Base-by-base conservation (phyloP, 345 rosid species). In the Brassica carinata region DNA sequence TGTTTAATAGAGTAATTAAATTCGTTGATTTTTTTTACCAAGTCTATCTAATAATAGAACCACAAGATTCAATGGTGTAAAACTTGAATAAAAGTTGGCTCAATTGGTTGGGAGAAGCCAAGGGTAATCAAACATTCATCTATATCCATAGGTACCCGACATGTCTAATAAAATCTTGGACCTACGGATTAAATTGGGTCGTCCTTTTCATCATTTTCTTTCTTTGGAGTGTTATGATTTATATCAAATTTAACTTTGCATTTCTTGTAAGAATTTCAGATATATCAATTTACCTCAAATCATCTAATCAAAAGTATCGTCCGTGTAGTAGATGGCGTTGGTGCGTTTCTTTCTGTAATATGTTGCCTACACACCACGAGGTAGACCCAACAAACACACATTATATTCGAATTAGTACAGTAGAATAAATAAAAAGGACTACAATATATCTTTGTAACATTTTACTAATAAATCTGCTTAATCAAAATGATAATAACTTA, bases 171-270 rank as follows among this genome's bases (percentile, higher is more conserved):
- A 81, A 76, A 77, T 4, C 72, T 76, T 71, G 84, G 81, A 76
- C 84, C 81, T 81, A 81, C 81, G 63, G 57, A 70, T 81, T 81
- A 45, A 71, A 58, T 38, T 66, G 81, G 77, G 74, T 76, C 77
- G 77, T 76, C 80, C 74, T 66, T 81, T 72, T 81, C 81, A 81
- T 81, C 80, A 75, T 75, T 53, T 80, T 48, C 29, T 64, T 64
- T 64, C 63, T 34, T 38, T 38, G 45, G 45, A 38, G 45, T 38
- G 31, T 38, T 8, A 8, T 9, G 8, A 9, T 38, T 8, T 38
- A 38, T 38, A 8, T 8, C 13, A 38, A 38, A 38, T 38, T 38
- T 8, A 38, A 38, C 45, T 38, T 38, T 8, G 45, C 45, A 8
- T 38, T 38, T 38, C 11, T 38, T 38, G 45, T 38, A 38, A 38